Base-by-base conservation (phyloP, 345 rosid species). In the Brassica nigra region DNA sequence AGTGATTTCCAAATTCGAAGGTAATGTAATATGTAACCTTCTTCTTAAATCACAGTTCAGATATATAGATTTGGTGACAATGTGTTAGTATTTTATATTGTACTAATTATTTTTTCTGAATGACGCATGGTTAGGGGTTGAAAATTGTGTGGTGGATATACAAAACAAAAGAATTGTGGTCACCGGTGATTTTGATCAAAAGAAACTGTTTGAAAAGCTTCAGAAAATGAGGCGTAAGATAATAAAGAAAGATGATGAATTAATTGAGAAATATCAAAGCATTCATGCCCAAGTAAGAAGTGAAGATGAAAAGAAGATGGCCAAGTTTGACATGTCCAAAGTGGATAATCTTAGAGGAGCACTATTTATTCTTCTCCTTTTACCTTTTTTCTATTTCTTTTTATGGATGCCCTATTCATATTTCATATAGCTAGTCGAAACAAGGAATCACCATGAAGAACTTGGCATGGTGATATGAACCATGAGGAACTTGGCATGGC, bases 41-140 rank as follows among this genome's bases (percentile, higher is more conserved):
- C 5, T 44, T 44, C 18, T 12, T 44, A 8, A 42, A 7, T 55
- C 62, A 55, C 29, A 55, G 20, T 15, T 15, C 8, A 18, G 20
- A 54, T 54, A 28, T 71, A 4, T 49, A 2, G 9, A 31, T 55
- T 16, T 70, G 12, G 33, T 23, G 3, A 18, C 8, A 11, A 42
- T 33, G 34, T 59, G 55, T 71, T 49, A 37, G 2, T 18, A 33
- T 42, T 61, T 59, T 62, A 42, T 8, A 27, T 16, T 73, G 28
- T 72, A 72, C 1, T 4, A 34, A 4, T 6, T 65, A 20, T 4
- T 10, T 36, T 33, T 4, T 9, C 5, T 59, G 4, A 39, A 28
- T 42, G 37, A 15, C 63, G 11, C 61, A 73, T 62, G 68, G 5
- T 73, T 28, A 73, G 68, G 76, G 8, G 66, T 61, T 73, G 37